Base-by-base conservation (phyloP, 306 rosid species). In the Begonia masoniana region DNA sequence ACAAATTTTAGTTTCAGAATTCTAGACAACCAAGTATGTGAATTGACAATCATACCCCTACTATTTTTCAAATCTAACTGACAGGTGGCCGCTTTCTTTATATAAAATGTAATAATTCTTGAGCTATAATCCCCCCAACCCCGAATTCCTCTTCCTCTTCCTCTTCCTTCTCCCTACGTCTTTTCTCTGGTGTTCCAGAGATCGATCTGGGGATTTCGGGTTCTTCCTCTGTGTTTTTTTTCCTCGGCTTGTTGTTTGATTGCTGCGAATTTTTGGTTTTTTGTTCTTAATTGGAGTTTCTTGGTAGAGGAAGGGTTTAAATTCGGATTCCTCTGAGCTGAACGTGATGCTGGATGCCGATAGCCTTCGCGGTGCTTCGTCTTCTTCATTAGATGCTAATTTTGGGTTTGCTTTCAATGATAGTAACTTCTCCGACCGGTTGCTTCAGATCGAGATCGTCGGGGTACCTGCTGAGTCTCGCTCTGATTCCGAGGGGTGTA, bases 331-430 rank as follows among this genome's bases (percentile, higher is more conserved):
- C 26, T 87, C 87, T 67, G 93, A 92, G 71, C 93, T 91, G 43
- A 71, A 69, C 13, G 52, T 75, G 57, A 78, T 72, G 9, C 74
- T 81, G 96, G 95, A 86, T 24, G 62, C 89, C 15, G 88, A 77
- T 21, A 63, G 66, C 62, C 52, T 82, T 2, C 74, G 76, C 49
- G 72, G 74, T 39, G 71, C 56, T 16, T 65, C 93, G 6, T 19
- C 62, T 10, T 74, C 87, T 15, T 66, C 73, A 1, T 36, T 67
- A 21, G 99, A 86, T 13, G 70, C 88, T 21, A 91, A 92, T 72
- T 92, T 92, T 55, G 99, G 70, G 13, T 92, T 92, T 70, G 96
- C 99, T 56, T 92, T 92, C 68, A 83, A 92, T 72, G 99, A 79
- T 54, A 82, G 95, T 17, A 92, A 92, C 65, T 92, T 92, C 87